These are phyloP conservation scores for Eucalyptus globulus DNA, from an alignment of 345 rosid species.

Conservation along the genomic window DNA sequence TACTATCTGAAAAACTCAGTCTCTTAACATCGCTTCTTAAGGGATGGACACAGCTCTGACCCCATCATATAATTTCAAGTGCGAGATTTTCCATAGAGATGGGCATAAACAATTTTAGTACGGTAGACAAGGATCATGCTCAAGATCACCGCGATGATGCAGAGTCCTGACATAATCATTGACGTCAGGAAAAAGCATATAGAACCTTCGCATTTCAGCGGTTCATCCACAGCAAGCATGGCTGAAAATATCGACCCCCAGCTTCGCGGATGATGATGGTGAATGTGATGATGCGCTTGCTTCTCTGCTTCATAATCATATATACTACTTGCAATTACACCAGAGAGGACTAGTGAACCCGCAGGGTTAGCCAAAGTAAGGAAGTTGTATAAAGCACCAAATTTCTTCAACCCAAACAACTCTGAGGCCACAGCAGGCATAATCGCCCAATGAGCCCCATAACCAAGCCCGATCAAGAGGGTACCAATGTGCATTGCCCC, in stretches of 20 bases:
- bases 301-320: constrained; percentile 86
- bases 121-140: constrained; percentile 89
- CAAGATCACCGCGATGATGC: constrained; percentile 50
- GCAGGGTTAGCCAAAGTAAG: constrained; percentile 95
- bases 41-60: neutral
- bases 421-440: constrained; percentile 97
- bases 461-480: constrained; percentile 80
- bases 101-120: constrained; percentile 68
- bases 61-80: constrained; percentile 4
- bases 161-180: constrained; percentile 88
- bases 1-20: neutral
- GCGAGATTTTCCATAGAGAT: constrained; percentile 70
- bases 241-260: constrained; percentile 9
- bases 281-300: constrained; percentile 43
- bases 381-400: constrained; percentile 92
- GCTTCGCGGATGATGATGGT: neutral
- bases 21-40: neutral
- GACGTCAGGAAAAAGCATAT: constrained; percentile 91
- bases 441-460: constrained; percentile 99
- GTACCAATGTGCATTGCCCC: constrained; percentile 90
- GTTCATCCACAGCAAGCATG: constrained; percentile 27
- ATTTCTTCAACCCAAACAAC: constrained; percentile 90
- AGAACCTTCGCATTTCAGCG: constrained; percentile 62
- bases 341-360: constrained; percentile 90
- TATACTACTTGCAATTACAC: constrained; percentile 79